phyloP scores from a whole-genome alignment of 768 basidiomycete genomes.

The Lepiota brunneoincarnata region DNA sequence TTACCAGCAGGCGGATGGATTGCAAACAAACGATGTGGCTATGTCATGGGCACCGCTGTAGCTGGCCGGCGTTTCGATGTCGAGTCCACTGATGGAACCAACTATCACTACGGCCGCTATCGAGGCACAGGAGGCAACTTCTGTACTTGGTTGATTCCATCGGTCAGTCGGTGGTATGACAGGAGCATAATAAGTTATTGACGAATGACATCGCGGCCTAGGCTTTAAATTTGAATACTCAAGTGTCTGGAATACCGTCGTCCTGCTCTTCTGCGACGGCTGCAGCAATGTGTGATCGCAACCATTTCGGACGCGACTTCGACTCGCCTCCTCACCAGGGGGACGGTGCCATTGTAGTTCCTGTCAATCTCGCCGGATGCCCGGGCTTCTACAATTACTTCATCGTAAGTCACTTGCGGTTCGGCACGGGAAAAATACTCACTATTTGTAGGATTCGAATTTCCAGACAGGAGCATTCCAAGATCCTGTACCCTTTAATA shows the following conservation, averaged over 20 bases:
- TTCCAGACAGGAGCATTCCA: slow-evolving; percentile 23
- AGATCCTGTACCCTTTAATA: slow-evolving; percentile 24
- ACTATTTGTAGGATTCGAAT: slow-evolving; percentile 17
- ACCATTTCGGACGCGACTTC: slow-evolving; percentile 23
- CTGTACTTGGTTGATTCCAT: slow-evolving; percentile 21
- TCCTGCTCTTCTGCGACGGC: slow-evolving; percentile 20
- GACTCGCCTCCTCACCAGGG: slow-evolving; percentile 24
- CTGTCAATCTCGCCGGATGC: slow-evolving; percentile 19
- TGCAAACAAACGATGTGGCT: slow-evolving; percentile 25
- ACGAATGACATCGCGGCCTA: neutral
- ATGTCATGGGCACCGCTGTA: slow-evolving; percentile 24
- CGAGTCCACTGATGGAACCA: slow-evolving; percentile 17
- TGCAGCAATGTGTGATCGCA: slow-evolving; percentile 18
- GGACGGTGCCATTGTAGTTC: slow-evolving; percentile 22
- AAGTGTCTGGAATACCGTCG: neutral
- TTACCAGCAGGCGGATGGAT: slow-evolving; percentile 24
- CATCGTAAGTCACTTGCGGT: slow-evolving; percentile 13
- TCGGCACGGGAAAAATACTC: neutral
- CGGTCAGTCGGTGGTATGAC: slow-evolving; percentile 12
- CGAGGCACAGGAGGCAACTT: slow-evolving; percentile 23
- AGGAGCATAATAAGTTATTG: neutral
- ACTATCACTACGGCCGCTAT: slow-evolving; percentile 24
- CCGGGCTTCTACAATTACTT: slow-evolving; percentile 26
- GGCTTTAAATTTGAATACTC: slow-evolving; percentile 6
- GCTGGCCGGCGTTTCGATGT: slow-evolving; percentile 24